Evolutionary conservation across 805 yeast species (phyloP), one percentile per base, ranked within the genome.

Genomic region (Torulaspora franciscae): DNA sequence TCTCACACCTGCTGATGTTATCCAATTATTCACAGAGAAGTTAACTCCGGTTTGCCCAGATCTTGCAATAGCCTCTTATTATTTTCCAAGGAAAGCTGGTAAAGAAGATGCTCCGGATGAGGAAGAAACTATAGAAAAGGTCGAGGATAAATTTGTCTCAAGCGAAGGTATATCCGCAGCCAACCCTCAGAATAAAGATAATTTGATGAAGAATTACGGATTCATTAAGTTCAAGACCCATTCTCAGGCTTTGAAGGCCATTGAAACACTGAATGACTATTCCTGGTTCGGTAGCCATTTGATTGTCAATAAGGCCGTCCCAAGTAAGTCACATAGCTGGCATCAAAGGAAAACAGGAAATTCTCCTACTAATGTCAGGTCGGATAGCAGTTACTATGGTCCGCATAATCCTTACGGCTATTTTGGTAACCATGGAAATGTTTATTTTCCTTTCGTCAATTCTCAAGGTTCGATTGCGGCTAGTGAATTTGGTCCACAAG

Each of bases 171-270:
- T 30, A 14, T 48, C 50, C 30, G 47, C 47, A 26, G 41, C 45
- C 29, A 29, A 35, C 7, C 30, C 45, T 10, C 37, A 39, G 23
- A 22, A 48, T 27, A 61, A 49, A 34, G 57, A 50, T 6, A 45
- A 43, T 17, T 50, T 52, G 23, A 43, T 62, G 30, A 61, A 71
- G 47, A 75, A 74, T 10, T 77, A 75, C 52, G 85, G 81, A 0
- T 81, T 75, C 52, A 70, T 81, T 30, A 75, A 74, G 42, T 78
- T 76, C 51, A 58, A 61, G 14, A 64, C 57, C 32, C 80, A 76
- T 55, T 71, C 69, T 14, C 74, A 73, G 49, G 77, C 81, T 1
- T 53, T 77, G 32, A 62, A 55, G 15, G 75, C 79, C 6, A 70
- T 81, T 25, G 72, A 72, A 38, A 69, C 65, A 35, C 69, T 83